Conservation (phyloP, 352 stramenopile genomes). For the Hyaloperonospora arabidopsidis region DNA sequence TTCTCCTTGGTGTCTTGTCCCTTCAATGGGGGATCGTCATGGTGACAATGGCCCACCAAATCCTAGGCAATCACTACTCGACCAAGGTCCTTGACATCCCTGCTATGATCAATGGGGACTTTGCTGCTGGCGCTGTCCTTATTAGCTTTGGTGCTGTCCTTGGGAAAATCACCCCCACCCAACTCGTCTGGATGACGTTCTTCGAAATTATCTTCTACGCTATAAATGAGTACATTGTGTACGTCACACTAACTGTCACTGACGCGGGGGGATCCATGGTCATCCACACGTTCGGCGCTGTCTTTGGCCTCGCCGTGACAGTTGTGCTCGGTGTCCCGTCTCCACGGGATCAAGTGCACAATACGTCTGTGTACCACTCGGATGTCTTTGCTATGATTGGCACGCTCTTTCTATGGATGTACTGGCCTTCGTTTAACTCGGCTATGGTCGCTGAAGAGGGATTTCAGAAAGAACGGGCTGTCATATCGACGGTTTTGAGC, state of each 20-base stretch:
- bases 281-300: constrained; percentile 81
- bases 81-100: constrained; percentile 52
- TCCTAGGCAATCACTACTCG: constrained; percentile 37
- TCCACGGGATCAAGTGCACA: constrained; percentile 35
- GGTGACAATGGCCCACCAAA: constrained; percentile 52
- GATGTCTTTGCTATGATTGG: constrained; percentile 80
- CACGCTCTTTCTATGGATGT: constrained; percentile 84
- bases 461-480: constrained; percentile 58
- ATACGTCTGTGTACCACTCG: constrained; percentile 59
- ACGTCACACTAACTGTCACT: constrained; percentile 45
- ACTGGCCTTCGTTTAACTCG: constrained; percentile 82
- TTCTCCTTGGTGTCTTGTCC: constrained; percentile 57
- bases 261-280: constrained; percentile 79
- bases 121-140: constrained; percentile 63
- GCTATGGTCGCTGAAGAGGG: constrained; percentile 46
- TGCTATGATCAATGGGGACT: constrained; percentile 72
- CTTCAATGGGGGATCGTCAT: constrained; percentile 67
- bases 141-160: constrained; percentile 78
- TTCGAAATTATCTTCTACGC: constrained; percentile 70
- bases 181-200: constrained; percentile 73
- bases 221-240: constrained; percentile 70
- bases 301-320: constrained; percentile 69
- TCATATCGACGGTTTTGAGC: constrained; percentile 75
- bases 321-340: constrained; percentile 45
- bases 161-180: constrained; percentile 64